Evolutionary conservation across 768 basidiomycete species (phyloP).

Genomic region (Rhodotorula taiwanensis): DNA sequence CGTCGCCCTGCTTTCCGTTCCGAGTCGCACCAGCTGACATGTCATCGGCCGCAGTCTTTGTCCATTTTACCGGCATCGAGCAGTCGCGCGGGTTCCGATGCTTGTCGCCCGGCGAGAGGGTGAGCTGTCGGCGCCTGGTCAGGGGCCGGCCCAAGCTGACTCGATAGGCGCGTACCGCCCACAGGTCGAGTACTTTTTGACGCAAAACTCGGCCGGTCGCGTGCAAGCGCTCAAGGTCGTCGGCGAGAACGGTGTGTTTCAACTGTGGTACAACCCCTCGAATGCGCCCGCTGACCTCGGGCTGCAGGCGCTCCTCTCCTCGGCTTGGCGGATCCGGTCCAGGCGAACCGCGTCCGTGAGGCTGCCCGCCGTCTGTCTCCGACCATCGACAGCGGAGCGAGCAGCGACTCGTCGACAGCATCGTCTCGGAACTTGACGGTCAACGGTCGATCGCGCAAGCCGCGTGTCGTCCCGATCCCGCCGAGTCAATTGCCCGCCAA

Average conservation of each 20-base stretch:
- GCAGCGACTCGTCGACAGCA: no score
- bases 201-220: neutral
- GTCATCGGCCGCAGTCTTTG: neutral
- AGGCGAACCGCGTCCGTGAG: no score
- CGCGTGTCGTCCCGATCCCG: no score
- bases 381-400: no score
- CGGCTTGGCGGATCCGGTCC: no score
- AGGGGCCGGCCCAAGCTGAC: neutral
- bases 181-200: constrained; percentile 14
- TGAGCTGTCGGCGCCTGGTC: neutral
- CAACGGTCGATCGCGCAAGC: no score
- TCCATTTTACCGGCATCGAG: constrained; percentile 11
- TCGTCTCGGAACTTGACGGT: no score
- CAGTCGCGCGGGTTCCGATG: constrained; percentile 1
- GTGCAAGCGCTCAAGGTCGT: constrained; percentile 4
- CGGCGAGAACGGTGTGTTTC: neutral
- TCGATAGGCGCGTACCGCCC: accelerated
- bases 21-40: neutral
- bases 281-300: no score
- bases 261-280: neutral
- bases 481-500: no score
- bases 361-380: no score
- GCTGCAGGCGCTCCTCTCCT: no score
- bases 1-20: neutral
- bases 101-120: neutral